phyloP scores from a whole-genome alignment of 148 eudicot species.

The Silene latifolia region DNA sequence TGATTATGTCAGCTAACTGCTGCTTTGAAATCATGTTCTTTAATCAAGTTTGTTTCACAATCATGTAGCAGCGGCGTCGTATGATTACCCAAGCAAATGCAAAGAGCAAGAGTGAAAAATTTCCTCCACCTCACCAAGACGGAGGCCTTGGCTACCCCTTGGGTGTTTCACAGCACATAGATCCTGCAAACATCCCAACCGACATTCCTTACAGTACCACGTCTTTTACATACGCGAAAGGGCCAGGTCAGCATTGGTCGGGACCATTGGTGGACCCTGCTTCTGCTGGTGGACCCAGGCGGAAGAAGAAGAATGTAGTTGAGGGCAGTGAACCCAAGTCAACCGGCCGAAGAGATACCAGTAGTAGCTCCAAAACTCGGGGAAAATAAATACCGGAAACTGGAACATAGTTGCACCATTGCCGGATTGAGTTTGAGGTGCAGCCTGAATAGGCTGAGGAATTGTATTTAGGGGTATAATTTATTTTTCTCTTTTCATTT shows the following conservation, averaged over 20 bases:
- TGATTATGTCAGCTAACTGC: background rate
- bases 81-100: conserved; percentile 85
- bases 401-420: conserved; percentile 11
- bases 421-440: conserved; percentile 9
- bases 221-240: conserved; percentile 64
- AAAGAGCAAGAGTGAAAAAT: conserved; percentile 97
- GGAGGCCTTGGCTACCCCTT: conserved; percentile 87
- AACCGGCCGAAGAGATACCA: conserved; percentile 32
- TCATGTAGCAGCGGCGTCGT: conserved; percentile 70
- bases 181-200: conserved; percentile 66
- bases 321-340: conserved; percentile 30
- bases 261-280: conserved; percentile 83
- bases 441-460: conserved; percentile 12
- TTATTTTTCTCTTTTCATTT: conserved; percentile 12
- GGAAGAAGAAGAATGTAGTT: conserved; percentile 44
- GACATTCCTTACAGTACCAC: conserved; percentile 79
- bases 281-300: conserved; percentile 50
- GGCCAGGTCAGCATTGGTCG: conserved; percentile 71
- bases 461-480: conserved; percentile 29
- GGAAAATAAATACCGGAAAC: conserved; percentile 26
- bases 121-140: conserved; percentile 98
- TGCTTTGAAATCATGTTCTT: background rate
- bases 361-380: conserved; percentile 29
- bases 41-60: background rate
- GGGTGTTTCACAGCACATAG: conserved; percentile 87